Percentiles rank a stretch among this genome's conserved stretches.
phyloP scores from a whole-genome alignment of 192 early-diverging fungal species.

The Backusella macrospora region DNA sequence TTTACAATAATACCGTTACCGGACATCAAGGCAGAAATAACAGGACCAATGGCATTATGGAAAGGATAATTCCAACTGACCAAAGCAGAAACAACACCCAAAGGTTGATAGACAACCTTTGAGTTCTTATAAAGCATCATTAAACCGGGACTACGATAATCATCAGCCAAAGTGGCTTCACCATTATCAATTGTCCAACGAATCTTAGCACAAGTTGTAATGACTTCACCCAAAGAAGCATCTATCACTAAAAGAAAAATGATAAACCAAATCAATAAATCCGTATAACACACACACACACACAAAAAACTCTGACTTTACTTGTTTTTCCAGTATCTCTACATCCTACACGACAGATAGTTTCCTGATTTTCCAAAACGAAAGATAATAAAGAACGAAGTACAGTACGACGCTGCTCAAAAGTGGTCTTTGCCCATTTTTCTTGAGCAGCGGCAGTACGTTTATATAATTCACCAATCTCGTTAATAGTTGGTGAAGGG shows the following conservation, averaged over 20 bases:
- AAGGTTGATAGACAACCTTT: conserved; percentile 76
- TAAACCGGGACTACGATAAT: conserved; percentile 65
- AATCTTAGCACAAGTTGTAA: conserved; percentile 77
- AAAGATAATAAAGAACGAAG: conserved; percentile 73
- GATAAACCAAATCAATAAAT: neutral
- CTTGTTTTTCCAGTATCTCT: conserved; percentile 84
- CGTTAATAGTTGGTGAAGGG: conserved; percentile 52
- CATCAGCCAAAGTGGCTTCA: conserved; percentile 66
- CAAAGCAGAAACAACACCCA: conserved; percentile 80
- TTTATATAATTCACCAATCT: conserved; percentile 60
- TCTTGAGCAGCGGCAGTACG: conserved; percentile 67
- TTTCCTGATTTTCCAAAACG: conserved; percentile 71
- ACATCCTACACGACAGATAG: conserved; percentile 71
- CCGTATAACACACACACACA: no score
- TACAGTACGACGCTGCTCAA: conserved; percentile 71
- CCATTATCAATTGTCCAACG: conserved; percentile 81
- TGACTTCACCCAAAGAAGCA: conserved; percentile 82
- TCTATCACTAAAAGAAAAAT: conserved; percentile 60
- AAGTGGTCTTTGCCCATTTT: conserved; percentile 69
- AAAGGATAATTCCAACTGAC: conserved; percentile 92
- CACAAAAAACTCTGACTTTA: conserved; percentile 20
- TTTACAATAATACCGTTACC: conserved; percentile 89
- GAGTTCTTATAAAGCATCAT: conserved; percentile 79
- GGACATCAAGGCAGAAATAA: conserved; percentile 80
- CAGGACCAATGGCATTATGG: conserved; percentile 77